These are phyloP conservation scores for Aspergillus wentii DNA, from an alignment of 495 filamentous ascomycete species.

Conservation along the genomic window DNA sequence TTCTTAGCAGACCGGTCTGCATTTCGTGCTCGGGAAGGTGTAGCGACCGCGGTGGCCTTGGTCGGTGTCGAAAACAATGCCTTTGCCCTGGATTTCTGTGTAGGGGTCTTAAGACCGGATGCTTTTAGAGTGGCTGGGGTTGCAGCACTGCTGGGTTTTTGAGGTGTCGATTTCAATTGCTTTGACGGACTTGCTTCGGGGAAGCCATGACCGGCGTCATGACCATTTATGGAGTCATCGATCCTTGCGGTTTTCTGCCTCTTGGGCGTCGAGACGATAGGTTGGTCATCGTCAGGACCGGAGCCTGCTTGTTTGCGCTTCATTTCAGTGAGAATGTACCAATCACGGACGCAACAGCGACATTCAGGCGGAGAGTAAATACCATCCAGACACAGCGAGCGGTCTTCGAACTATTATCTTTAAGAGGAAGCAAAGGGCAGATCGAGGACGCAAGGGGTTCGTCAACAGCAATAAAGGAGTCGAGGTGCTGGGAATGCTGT, in stretches of 20 bases:
- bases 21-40: constrained; percentile 56
- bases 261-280: constrained; percentile 38
- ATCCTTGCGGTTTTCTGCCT: constrained; percentile 24
- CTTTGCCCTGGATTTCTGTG: constrained; percentile 35
- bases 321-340: constrained; percentile 22
- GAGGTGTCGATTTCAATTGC: constrained; percentile 30
- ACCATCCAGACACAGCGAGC: constrained; percentile 23
- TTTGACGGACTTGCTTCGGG: constrained; percentile 26
- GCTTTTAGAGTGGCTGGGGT: constrained; percentile 33
- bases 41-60: constrained; percentile 27
- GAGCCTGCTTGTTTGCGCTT: constrained; percentile 45
- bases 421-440: constrained; percentile 1
- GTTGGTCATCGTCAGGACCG: constrained; percentile 28
- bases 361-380: constrained; percentile 18
- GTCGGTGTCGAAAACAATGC: constrained; percentile 38
- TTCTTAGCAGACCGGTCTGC: constrained; percentile 80
- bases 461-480: too few relatives aligned
- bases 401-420: not conserved
- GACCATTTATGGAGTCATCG: constrained; percentile 26
- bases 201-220: constrained; percentile 17
- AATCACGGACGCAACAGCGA: not conserved
- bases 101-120: constrained; percentile 40
- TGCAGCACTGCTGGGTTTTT: constrained; percentile 28
- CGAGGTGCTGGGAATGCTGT: constrained; percentile 1
- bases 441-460: constrained; percentile 11